These are phyloP conservation scores for Monosporascus sp. DNA, from an alignment of 2,329 filamentous ascomycete species.

Conservation along the genomic window DNA sequence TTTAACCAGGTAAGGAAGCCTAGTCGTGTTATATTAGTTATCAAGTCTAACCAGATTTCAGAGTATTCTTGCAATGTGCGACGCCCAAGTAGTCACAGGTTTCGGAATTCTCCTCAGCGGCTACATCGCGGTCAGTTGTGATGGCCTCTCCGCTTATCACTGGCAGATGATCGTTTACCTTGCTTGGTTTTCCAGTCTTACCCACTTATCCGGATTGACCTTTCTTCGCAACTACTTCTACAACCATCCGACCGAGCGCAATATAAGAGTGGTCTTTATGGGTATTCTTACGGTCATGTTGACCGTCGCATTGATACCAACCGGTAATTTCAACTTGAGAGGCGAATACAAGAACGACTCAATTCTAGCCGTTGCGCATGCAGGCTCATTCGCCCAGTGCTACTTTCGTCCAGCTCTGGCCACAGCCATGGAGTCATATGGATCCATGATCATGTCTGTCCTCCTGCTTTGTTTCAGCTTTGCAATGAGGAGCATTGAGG, in stretches of 20 bases:
- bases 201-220: conserved; percentile 1
- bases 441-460: no score
- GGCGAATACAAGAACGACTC: no score
- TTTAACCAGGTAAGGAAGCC: no score
- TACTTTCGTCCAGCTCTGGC: no score
- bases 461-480: no score
- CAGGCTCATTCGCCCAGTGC: no score
- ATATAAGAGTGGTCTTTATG: background rate
- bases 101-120: background rate
- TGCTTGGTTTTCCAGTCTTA: conserved; percentile 6
- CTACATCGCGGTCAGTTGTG: background rate
- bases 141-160: background rate
- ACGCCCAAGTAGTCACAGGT: background rate
- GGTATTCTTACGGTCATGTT: background rate
- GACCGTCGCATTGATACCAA: background rate
- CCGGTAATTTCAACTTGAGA: background rate
- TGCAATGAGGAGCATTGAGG: no score
- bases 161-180: conserved; percentile 4
- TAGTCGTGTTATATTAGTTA: no score
- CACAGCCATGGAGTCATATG: no score
- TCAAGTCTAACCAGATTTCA: no score
- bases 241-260: background rate
- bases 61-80: background rate
- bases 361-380: no score
- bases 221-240: conserved; percentile 4